Evolutionary conservation across 2,329 filamentous ascomycete species (phyloP), one percentile per base, ranked within the genome.

Genomic region (Drechslerella dactyloides): DNA sequence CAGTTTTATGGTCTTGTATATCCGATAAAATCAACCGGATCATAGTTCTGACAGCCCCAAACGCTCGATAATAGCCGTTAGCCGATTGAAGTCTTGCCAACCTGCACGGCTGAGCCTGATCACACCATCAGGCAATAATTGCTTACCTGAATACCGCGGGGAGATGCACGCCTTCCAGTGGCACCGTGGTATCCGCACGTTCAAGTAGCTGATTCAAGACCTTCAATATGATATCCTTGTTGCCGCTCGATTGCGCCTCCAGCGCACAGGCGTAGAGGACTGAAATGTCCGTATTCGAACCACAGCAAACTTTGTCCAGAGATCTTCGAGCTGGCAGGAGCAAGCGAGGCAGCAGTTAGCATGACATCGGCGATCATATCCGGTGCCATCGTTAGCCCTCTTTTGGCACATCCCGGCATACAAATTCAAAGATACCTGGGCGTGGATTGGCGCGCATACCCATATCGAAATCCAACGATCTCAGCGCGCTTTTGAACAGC

Each of bases 201-300:
- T 86, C 82, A 13, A 89, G 80, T 0, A 91, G 81, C 66, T 84
- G 82, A 74, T 85, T 85, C 52, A 93, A 78, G 10, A 85, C 84
- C 30, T 82, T 78, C 11, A 88, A 80, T 1, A 87, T 85, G 73
- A 88, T 86, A 0, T 81, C 73, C 56, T 84, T 87, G 72, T 91
- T 85, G 0, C 87, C 86, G 0, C 82, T 81, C 73, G 86, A 82
- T 55, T 92, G 87, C 1, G 91, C 89, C 78, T 96, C 91, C 27
- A 91, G 81, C 21, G 91, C 85, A 75, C 92, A 96, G 0, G 91
- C 90, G 74, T 93, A 91, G 0, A 97, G 82, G 48, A 91, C 85
- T 13, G 86, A 86, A 19, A 82, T 81, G 35, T 87, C 84, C 21
- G 84, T 82, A 0, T 81, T 78, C 0, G 83, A 81, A 5, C 81